Percentiles rank a stretch among this genome's conserved stretches.
phyloP scores from a whole-genome alignment of 192 early-diverging fungal species.

The Borealophlyctis nickersoniae region DNA sequence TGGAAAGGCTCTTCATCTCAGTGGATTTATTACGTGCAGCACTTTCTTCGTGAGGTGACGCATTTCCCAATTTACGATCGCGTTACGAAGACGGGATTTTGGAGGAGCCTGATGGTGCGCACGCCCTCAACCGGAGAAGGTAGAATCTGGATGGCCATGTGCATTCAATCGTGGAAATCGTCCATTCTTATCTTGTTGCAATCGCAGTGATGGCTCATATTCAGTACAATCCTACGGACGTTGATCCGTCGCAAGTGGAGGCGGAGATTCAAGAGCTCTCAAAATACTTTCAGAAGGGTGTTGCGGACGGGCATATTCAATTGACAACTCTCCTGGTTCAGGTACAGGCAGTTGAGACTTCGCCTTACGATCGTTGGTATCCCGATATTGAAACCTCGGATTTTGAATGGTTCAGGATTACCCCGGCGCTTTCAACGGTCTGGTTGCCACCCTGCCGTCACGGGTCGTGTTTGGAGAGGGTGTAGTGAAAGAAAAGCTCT shows the following conservation, averaged over 20 bases:
- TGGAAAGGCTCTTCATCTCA: no score
- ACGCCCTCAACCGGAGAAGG: conserved; percentile 61
- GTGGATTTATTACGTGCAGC: conserved; percentile 33
- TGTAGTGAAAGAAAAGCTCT: conserved; percentile 60
- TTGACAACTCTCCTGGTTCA: conserved; percentile 57
- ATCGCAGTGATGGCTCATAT: conserved; percentile 57
- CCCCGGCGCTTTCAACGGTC: conserved; percentile 54
- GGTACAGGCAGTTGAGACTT: no score
- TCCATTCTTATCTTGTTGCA: neutral
- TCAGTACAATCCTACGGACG: conserved; percentile 52
- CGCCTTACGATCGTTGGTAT: no score
- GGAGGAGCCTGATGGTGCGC: conserved; percentile 60
- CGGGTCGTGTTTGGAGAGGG: conserved; percentile 50
- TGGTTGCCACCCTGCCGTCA: conserved; percentile 44
- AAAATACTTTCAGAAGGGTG: conserved; percentile 12
- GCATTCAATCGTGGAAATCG: neutral
- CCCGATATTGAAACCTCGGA: no score
- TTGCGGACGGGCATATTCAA: conserved; percentile 5
- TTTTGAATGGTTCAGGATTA: no score
- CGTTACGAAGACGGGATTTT: conserved; percentile 53
- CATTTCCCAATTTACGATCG: conserved; percentile 43
- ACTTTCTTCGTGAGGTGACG: conserved; percentile 28
- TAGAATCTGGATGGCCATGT: conserved; percentile 22
- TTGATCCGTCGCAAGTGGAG: conserved; percentile 33
- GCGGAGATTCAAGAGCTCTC: conserved; percentile 28